phyloP scores from a whole-genome alignment of 2,329 filamentous ascomycete species.

The Cladobotryum protrusum region DNA sequence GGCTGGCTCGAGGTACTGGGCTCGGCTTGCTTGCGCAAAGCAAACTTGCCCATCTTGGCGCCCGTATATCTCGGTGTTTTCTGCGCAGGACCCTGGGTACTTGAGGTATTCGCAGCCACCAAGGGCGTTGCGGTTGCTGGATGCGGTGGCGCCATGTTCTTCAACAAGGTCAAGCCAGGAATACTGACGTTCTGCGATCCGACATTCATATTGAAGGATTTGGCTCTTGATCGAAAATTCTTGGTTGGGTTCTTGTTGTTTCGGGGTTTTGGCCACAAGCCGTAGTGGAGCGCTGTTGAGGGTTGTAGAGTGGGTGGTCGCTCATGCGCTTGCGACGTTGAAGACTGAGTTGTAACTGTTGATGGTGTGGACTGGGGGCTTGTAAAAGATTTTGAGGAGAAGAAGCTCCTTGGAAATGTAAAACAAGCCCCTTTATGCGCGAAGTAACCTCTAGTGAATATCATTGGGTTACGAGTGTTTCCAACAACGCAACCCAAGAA shows the following conservation, averaged over 20 bases:
- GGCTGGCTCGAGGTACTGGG: no score
- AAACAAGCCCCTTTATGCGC: no score
- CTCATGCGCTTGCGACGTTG: no score
- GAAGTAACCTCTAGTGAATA: no score
- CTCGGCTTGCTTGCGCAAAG: constrained; percentile 4
- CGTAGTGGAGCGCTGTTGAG: constrained; percentile 6
- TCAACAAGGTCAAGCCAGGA: constrained; percentile 9
- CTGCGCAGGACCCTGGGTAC: no score
- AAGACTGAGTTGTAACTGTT: no score
- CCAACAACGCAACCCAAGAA: no score
- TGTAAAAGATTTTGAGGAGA: neutral
- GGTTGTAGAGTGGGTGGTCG: neutral
- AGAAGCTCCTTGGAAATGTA: neutral
- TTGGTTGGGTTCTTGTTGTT: neutral
- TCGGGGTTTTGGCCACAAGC: neutral
- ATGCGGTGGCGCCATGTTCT: constrained; percentile 5
- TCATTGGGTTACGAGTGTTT: no score
- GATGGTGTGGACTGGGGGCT: no score
- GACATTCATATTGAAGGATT: neutral
- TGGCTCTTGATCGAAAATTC: neutral
- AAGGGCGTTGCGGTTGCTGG: constrained; percentile 2
- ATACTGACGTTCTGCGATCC: constrained; percentile 3
- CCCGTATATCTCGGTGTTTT: no score
- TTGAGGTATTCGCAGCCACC: no score
- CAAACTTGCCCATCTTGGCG: constrained; percentile 1